These are phyloP conservation scores for Blastobotrys terrestris DNA, from an alignment of 805 yeast species.

Conservation along the genomic window DNA sequence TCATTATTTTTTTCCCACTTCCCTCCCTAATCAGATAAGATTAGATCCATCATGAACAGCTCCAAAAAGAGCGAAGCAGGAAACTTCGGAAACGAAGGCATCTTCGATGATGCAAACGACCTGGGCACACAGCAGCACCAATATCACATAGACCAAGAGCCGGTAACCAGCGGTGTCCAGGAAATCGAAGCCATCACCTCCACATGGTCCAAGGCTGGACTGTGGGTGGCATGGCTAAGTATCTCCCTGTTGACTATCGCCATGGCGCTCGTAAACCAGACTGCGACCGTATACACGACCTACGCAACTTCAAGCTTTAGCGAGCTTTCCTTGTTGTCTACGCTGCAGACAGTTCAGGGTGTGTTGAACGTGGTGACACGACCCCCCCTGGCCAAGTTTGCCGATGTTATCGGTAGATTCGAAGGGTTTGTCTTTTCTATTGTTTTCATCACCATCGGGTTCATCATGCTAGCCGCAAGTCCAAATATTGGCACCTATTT, in stretches of 20 bases:
- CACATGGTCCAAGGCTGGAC: conserved; percentile 8
- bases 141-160: neutral
- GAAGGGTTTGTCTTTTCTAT: conserved; percentile 32
- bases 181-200: conserved; percentile 10
- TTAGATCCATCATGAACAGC: too few relatives aligned
- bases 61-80: too few relatives aligned
- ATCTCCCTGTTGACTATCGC: conserved; percentile 11
- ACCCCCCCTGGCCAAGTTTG: conserved; percentile 37
- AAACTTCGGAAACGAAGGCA: neutral
- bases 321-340: conserved; percentile 37
- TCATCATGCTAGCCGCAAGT: conserved; percentile 35
- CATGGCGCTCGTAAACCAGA: conserved; percentile 10
- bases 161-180: conserved; percentile 4
- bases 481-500: conserved; percentile 33
- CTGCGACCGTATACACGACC: conserved; percentile 23
- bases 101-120: too few relatives aligned
- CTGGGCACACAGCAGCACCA: neutral
- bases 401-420: conserved; percentile 39
- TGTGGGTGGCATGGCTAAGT: conserved; percentile 11
- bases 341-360: conserved; percentile 36
- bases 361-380: conserved; percentile 36
- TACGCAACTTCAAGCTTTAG: conserved; percentile 38
- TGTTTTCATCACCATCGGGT: conserved; percentile 26
- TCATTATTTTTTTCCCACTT: neutral
- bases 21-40: neutral